Evolutionary conservation across 345 rosid genomes (phyloP).

Genomic region (Euphorbia tirucalli): DNA sequence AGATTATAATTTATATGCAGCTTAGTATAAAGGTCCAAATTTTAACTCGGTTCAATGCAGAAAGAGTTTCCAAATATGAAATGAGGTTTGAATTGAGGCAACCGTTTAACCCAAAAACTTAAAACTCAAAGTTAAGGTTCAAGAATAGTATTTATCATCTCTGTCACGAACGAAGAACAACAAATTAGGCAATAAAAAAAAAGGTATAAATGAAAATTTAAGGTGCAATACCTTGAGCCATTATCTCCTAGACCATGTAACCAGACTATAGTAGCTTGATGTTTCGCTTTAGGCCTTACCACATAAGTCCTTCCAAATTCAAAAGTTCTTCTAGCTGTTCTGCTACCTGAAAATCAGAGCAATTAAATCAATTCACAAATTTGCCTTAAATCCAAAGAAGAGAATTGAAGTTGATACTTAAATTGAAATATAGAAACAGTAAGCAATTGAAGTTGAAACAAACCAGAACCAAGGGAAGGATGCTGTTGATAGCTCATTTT

Average conservation of each 20-base stretch:
- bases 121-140: too few species aligned
- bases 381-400: too few species aligned
- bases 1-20: background rate
- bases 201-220: background rate
- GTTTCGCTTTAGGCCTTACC: constrained; percentile 50
- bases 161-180: too few species aligned
- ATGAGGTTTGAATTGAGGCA: too few species aligned
- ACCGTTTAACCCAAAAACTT: background rate
- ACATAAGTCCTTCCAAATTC: constrained; percentile 53
- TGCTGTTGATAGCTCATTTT: constrained; percentile 70
- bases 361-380: constrained; percentile 1
- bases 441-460: constrained; percentile 22
- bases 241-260: constrained; percentile 51
- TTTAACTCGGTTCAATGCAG: background rate
- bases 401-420: too few species aligned
- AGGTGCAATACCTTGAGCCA: constrained; percentile 41
- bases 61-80: constrained; percentile 2
- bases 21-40: too few species aligned
- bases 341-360: constrained; percentile 29
- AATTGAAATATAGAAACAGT: background rate
- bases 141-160: too few species aligned
- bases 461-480: constrained; percentile 60
- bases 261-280: constrained; percentile 54
- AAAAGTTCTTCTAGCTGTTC: constrained; percentile 35
- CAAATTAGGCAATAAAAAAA: background rate